Conservation (phyloP, 2,329 filamentous ascomycete genomes). For the Fusarium beomiforme region DNA sequence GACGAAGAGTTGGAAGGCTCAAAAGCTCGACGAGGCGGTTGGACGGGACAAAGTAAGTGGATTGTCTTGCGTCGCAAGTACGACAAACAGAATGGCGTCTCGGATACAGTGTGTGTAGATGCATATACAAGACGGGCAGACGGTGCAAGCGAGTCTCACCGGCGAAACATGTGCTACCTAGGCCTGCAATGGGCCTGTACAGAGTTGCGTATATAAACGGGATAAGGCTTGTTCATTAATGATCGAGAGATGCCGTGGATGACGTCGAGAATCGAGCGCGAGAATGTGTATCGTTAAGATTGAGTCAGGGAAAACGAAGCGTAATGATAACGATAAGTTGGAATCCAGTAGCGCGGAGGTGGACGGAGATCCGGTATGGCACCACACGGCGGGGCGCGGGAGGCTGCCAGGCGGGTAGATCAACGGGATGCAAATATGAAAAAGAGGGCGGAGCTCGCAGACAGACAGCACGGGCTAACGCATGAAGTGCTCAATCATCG, state of each 20-base stretch:
- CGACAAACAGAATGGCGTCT: slow-evolving; percentile 33
- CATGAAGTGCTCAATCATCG: slow-evolving; percentile 11
- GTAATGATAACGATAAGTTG: slow-evolving; percentile 19
- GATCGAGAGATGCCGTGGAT: slow-evolving; percentile 12
- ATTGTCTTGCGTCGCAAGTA: slow-evolving; percentile 30
- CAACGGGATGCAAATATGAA: slow-evolving; percentile 17
- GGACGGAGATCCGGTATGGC: slow-evolving; percentile 33
- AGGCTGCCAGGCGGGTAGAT: slow-evolving; percentile 18
- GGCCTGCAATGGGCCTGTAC: slow-evolving; percentile 30
- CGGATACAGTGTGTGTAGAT: slow-evolving; percentile 30
- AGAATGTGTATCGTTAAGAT: slow-evolving; percentile 19
- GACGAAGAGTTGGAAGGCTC: slow-evolving; percentile 13
- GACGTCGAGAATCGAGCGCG: slow-evolving; percentile 13
- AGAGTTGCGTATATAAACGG: slow-evolving; percentile 7
- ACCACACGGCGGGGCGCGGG: slow-evolving; percentile 34
- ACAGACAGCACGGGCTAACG: slow-evolving; percentile 18
- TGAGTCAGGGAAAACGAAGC: slow-evolving; percentile 17
- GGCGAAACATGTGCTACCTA: slow-evolving; percentile 44
- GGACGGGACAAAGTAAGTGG: slow-evolving; percentile 12
- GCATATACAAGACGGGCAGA: slow-evolving; percentile 35
- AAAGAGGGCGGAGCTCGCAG: slow-evolving; percentile 15
- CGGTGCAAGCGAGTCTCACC: slow-evolving; percentile 43
- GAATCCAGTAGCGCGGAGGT: slow-evolving; percentile 30
- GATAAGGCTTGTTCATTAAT: slow-evolving; percentile 34
- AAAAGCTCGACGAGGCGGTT: slow-evolving; percentile 5